Evolutionary conservation across 2,329 filamentous ascomycete genomes (phyloP), one percentile per base, ranked within the genome.

Genomic region (Cryphonectria nitschkei): DNA sequence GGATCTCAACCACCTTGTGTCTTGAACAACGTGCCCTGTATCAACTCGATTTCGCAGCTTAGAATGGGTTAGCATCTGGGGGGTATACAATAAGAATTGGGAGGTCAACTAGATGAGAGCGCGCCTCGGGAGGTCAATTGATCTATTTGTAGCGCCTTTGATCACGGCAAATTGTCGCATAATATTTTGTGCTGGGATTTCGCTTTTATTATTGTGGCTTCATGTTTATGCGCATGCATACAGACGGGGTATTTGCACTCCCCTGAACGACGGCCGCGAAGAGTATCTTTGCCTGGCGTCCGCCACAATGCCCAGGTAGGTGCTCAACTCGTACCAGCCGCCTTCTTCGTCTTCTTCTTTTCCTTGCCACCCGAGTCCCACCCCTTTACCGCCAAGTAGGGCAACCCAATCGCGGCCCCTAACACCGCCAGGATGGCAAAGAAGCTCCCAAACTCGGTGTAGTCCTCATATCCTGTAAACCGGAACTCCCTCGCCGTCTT

Each of bases 401-500:
- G 87, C 46, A 81, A 81, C 29, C 85, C 58, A 29, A 88, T 78
- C 4, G 84, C 85, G 0, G 84, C 77, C 8, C 79, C 78, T 72
- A 89, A 68, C 2, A 88, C 83, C 0, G 81, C 82, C 34, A 82
- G 80, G n/a, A 88, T 82, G 56, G 84, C 82, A 52, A 88, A 77
- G 74, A 89, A 89, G 34, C 79, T 85, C 43, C 79, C 81, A 1
- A 82, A 70, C 63, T 78, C 72, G 39, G 76, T 70, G 46, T 73
- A 70, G 50, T 74, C 66, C 46, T 69, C 77, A 75, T 70, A 79
- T 60, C 39, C 80, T 78, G 14, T 75, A 76, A 41, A 86, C 79
- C 29, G 82, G 14, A 54, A 37, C 16, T 63, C 56, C 79, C 76
- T 84, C 78, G 76, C 84, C 78, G 76, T 86, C 77, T 78, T 75